Conservation (phyloP, 805 yeast species). For the Spathaspora gorwiae region DNA sequence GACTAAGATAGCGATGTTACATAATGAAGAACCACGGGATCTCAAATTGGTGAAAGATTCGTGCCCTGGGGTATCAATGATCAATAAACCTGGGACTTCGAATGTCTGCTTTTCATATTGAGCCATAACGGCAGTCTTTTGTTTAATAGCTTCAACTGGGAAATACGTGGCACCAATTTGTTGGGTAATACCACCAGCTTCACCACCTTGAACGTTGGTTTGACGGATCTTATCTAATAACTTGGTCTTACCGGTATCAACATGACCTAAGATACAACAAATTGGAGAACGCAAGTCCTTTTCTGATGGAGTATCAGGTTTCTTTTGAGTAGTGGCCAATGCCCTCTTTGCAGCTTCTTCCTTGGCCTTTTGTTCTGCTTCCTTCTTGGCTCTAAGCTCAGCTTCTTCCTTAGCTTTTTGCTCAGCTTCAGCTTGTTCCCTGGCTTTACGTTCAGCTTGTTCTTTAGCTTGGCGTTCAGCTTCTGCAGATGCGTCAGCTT, state of each 20-base stretch:
- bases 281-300: slow-evolving; percentile 92
- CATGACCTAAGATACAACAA: slow-evolving; percentile 98
- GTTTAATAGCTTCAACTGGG: slow-evolving; percentile 91
- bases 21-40: slow-evolving; percentile 96
- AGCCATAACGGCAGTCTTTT: slow-evolving; percentile 89
- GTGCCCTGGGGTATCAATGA: slow-evolving; percentile 99
- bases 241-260: slow-evolving; percentile 99
- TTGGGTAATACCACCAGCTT: slow-evolving; percentile 99
- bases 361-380: slow-evolving; percentile 14
- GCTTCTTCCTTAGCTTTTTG: slow-evolving; percentile 9
- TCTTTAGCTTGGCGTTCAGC: slow-evolving; percentile 17
- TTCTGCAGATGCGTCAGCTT: slow-evolving; percentile 24
- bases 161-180: slow-evolving; percentile 99
- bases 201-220: slow-evolving; percentile 99
- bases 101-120: slow-evolving; percentile 77
- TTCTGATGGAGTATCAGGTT: slow-evolving; percentile 22
- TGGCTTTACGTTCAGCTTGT: slow-evolving; percentile 24
- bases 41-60: slow-evolving; percentile 97
- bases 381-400: slow-evolving; percentile 22
- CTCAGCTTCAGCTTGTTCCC: slow-evolving; percentile 15
- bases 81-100: slow-evolving; percentile 94
- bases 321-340: slow-evolving; percentile 8
- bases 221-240: slow-evolving; percentile 95
- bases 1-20: slow-evolving; percentile 98
- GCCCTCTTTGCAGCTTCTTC: slow-evolving; percentile 23